Evolutionary conservation across 768 basidiomycete genomes (phyloP).

Genomic region (Mycena latifolia): DNA sequence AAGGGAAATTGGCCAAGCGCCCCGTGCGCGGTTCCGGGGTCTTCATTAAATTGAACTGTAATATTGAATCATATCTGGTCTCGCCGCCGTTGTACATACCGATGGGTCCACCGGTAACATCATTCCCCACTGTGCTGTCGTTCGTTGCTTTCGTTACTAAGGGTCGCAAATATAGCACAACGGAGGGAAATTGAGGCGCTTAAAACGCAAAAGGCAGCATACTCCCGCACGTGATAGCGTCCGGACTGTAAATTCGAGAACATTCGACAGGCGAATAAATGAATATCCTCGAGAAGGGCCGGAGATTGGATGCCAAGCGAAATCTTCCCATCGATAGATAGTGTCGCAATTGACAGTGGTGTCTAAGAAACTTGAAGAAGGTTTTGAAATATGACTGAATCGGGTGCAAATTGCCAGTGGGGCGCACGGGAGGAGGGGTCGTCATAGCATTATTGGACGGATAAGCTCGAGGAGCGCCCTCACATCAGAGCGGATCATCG

Average conservation of each 20-base stretch:
- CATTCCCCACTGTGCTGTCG: no score
- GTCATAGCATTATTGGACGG: background rate
- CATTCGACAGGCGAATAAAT: background rate
- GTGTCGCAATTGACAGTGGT: background rate
- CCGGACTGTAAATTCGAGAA: no score
- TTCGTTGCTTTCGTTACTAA: no score
- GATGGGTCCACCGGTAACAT: no score
- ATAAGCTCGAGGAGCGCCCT: no score
- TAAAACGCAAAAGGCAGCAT: background rate
- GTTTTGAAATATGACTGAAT: background rate
- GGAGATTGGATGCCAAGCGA: background rate
- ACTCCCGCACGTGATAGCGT: background rate
- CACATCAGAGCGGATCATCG: no score
- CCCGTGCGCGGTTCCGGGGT: no score
- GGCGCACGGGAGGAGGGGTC: background rate
- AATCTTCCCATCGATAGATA: background rate
- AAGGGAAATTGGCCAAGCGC: no score
- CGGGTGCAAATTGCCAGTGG: conserved; percentile 12
- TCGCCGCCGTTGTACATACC: no score
- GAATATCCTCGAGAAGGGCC: no score
- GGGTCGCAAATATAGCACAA: conserved; percentile 1
- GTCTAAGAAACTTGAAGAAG: background rate
- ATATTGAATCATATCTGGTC: no score
- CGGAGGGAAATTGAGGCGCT: background rate
- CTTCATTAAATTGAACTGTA: no score